Percentiles rank a stretch among this genome's conserved stretches.
phyloP scores from a whole-genome alignment of 805 yeast species.

The Tetrapisispora nanseiensis region DNA sequence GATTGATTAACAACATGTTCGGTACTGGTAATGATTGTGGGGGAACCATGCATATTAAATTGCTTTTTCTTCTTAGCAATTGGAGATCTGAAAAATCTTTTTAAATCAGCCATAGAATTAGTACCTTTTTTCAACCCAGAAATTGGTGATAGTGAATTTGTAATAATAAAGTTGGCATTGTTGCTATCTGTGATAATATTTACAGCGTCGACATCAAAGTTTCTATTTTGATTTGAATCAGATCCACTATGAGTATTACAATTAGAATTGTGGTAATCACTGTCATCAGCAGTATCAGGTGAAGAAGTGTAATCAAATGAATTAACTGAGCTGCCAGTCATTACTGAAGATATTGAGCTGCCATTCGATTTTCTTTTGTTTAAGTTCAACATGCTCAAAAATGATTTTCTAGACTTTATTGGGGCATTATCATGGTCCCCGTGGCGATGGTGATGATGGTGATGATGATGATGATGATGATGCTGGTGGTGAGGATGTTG shows the following conservation, averaged over 20 bases:
- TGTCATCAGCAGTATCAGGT: slow-evolving; percentile 1
- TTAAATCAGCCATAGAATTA: slow-evolving; percentile 58
- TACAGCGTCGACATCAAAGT: not conserved
- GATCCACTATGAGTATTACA: not conserved
- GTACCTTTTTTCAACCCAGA: slow-evolving; percentile 13
- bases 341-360: not conserved
- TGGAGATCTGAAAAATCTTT: slow-evolving; percentile 48
- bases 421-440: not conserved
- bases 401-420: not conserved
- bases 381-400: slow-evolving; percentile 1
- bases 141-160: not conserved
- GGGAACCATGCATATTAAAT: slow-evolving; percentile 1
- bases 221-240: not conserved
- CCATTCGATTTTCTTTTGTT: not conserved
- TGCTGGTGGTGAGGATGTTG: not conserved
- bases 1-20: not conserved
- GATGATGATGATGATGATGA: not conserved
- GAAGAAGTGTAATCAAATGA: slow-evolving; percentile 10
- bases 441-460: not conserved
- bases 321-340: not conserved
- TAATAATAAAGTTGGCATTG: slow-evolving; percentile 1
- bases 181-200: slow-evolving; percentile 1
- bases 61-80: slow-evolving; percentile 1
- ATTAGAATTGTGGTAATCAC: not conserved
- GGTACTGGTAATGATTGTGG: not conserved